phyloP scores from a whole-genome alignment of 2,329 filamentous ascomycete genomes.

The Xylariaceae sp. region DNA sequence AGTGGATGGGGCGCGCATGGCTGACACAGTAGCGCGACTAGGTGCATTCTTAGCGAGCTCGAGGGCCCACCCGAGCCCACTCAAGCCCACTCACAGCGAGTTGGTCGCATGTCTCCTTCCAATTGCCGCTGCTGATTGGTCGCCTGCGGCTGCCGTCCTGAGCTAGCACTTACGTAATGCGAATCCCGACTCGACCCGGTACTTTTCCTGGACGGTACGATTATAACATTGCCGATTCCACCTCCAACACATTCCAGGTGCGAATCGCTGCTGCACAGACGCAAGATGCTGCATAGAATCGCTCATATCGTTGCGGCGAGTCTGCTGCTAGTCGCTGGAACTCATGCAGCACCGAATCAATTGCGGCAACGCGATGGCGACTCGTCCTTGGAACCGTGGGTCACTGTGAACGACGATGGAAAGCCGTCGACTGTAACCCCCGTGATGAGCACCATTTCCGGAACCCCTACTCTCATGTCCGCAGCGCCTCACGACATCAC shows the following conservation, averaged over 20 bases:
- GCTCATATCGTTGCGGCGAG: conserved; percentile 18
- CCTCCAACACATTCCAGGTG: too few species aligned
- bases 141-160: not conserved
- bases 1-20: not conserved
- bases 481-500: conserved; percentile 40
- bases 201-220: not conserved
- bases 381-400: conserved; percentile 44
- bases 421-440: conserved; percentile 47
- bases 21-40: not conserved
- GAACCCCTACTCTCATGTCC: conserved; percentile 39
- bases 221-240: not conserved
- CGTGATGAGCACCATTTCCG: conserved; percentile 41
- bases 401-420: conserved; percentile 45
- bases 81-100: too few species aligned
- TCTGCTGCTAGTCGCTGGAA: conserved; percentile 23
- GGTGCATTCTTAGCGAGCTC: not conserved
- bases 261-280: not conserved
- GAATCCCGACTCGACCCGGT: not conserved
- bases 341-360: conserved; percentile 22
- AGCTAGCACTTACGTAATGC: not conserved
- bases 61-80: not conserved
- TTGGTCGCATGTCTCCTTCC: too few species aligned
- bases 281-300: conserved; percentile 16
- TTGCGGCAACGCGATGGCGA: conserved; percentile 20
- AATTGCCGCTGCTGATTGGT: not conserved